These are phyloP conservation scores for Stromatinia cepivora DNA, from an alignment of 2,329 filamentous ascomycete genomes.

Conservation along the genomic window DNA sequence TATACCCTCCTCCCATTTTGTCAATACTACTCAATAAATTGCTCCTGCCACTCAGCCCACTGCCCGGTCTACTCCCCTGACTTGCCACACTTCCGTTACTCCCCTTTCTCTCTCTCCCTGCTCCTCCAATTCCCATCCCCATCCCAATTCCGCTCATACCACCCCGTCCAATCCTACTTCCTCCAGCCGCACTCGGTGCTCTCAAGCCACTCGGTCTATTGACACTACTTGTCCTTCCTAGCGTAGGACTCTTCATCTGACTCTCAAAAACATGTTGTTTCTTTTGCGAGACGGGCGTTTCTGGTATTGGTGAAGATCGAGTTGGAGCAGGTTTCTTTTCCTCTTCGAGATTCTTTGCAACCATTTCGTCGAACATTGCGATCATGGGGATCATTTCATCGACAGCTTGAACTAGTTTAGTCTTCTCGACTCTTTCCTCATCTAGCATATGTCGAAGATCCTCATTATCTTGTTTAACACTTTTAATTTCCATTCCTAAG, in stretches of 20 bases:
- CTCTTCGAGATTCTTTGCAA: constrained; percentile 34
- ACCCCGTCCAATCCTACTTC: constrained; percentile 49
- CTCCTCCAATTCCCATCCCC: constrained; percentile 12
- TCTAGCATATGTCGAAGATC: constrained; percentile 66
- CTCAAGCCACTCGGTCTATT: constrained; percentile 58
- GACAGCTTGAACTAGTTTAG: constrained; percentile 75
- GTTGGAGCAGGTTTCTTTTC: constrained; percentile 8
- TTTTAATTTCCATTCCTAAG: constrained; percentile 69
- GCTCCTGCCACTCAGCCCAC: constrained; percentile 53
- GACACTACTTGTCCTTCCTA: constrained; percentile 54
- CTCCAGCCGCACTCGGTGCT: constrained; percentile 52
- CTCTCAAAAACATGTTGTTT: constrained; percentile 13
- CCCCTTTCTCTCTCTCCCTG: constrained; percentile 27
- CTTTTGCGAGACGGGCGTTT: constrained; percentile 28
- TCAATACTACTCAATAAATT: constrained; percentile 85
- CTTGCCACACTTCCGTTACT: constrained; percentile 44
- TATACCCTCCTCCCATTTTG: constrained; percentile 66
- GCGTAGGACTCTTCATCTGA: constrained; percentile 33
- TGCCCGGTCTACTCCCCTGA: constrained; percentile 35
- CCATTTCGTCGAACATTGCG: constrained; percentile 44
- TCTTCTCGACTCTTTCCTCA: constrained; percentile 77
- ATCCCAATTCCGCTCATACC: constrained; percentile 34
- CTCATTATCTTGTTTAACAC: constrained; percentile 69
- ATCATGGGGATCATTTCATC: constrained; percentile 81
- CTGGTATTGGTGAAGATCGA: constrained; percentile 33